Percentiles rank a stretch among this genome's conserved stretches.
These are phyloP conservation scores for Chaetoceros tenuissimus DNA, from an alignment of 108 stramenopile species.

Conservation along the genomic window DNA sequence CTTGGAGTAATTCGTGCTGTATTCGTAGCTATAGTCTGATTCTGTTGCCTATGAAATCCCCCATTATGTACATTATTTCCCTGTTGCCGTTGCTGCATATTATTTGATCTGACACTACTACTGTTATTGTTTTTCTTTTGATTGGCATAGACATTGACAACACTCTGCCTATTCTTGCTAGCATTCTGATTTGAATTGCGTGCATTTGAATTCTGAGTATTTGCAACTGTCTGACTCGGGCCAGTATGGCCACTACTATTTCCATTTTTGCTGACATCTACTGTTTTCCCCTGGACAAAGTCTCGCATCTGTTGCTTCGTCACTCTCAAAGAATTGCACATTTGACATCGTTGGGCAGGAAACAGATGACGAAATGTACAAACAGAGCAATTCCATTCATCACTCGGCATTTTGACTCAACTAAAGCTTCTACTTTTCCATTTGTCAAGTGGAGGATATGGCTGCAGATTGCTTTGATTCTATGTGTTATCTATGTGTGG, in stretches of 20 bases:
- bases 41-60: too few species aligned
- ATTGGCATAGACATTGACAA: neutral
- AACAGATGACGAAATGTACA: constrained; percentile 63
- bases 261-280: constrained; percentile 4
- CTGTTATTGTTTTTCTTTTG: neutral
- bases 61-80: too few species aligned
- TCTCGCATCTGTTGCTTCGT: constrained; percentile 18
- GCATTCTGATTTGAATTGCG: neutral
- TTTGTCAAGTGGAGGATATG: too few species aligned
- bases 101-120: neutral
- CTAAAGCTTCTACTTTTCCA: too few species aligned
- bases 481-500: too few species aligned
- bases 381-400: constrained; percentile 42
- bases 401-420: too few species aligned
- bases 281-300: constrained; percentile 31
- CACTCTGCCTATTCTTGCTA: neutral
- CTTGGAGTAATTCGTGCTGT: too few species aligned
- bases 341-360: constrained; percentile 50
- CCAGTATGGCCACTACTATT: neutral
- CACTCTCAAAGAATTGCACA: constrained; percentile 60
- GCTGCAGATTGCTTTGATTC: too few species aligned
- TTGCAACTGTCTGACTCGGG: neutral
- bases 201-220: neutral
- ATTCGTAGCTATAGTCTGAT: too few species aligned
- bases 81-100: neutral